phyloP scores from a whole-genome alignment of 2,329 filamentous ascomycete species.

The Talaromyces islandicus region DNA sequence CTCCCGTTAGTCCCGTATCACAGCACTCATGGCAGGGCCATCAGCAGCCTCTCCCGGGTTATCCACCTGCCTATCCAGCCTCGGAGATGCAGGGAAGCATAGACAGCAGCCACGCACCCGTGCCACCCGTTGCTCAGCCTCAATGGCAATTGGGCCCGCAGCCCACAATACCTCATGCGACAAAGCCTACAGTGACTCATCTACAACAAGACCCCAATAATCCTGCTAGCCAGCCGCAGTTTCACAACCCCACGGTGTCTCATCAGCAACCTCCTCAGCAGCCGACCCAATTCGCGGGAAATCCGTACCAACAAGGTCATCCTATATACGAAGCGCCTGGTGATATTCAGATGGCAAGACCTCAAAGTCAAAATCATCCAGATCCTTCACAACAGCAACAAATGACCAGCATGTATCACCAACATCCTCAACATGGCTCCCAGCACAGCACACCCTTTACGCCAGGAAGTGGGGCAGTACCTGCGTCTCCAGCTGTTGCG shows the following conservation, averaged over 20 bases:
- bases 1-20: not conserved
- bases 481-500: not conserved
- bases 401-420: not conserved
- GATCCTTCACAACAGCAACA: not conserved
- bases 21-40: constrained; percentile 5
- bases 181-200: constrained; percentile 6
- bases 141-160: constrained; percentile 10
- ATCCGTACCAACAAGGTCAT: not conserved
- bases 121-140: not conserved
- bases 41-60: not conserved
- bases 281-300: not conserved
- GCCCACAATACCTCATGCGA: constrained; percentile 9
- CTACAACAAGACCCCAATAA: not conserved
- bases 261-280: constrained; percentile 4
- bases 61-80: constrained; percentile 1
- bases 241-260: not conserved
- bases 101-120: not conserved
- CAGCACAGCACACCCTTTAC: constrained; percentile 1
- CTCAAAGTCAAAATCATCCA: not conserved
- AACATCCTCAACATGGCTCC: not conserved
- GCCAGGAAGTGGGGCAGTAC: not conserved
- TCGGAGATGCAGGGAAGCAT: not conserved
- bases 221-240: not conserved
- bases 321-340: constrained; percentile 1
- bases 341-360: not conserved